Percentiles rank a stretch among this genome's conserved stretches.
Evolutionary conservation across 495 filamentous ascomycete genomes (phyloP).

Genomic region (Choiromyces venosus): DNA sequence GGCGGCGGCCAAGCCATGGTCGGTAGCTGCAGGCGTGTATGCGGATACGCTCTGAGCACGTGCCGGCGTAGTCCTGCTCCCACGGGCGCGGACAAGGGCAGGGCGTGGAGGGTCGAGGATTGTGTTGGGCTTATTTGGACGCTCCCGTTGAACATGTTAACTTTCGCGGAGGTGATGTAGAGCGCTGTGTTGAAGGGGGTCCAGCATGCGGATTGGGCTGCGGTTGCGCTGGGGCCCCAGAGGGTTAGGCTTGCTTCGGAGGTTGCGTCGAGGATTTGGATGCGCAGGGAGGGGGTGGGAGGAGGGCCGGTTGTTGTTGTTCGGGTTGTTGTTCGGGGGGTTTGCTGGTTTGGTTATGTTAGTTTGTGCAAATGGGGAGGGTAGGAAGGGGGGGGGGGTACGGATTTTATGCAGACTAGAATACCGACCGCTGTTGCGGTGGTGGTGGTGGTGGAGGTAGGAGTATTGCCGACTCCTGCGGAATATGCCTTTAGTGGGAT

Average conservation of each 20-base stretch:
- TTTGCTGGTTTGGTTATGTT: neutral
- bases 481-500: neutral
- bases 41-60: neutral
- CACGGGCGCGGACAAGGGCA: neutral
- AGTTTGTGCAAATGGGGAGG: neutral
- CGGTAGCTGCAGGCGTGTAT: neutral
- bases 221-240: neutral
- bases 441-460: neutral
- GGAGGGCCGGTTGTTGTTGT: neutral
- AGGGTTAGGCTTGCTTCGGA: neutral
- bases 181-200: neutral
- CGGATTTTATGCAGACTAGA: conserved; percentile 1
- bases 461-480: neutral
- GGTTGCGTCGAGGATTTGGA: neutral
- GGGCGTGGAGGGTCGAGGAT: neutral
- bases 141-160: neutral
- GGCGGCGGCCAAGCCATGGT: neutral
- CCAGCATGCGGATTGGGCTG: neutral
- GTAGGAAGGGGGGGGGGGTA: neutral
- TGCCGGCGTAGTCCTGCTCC: neutral
- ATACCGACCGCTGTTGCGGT: neutral
- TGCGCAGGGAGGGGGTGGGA: neutral
- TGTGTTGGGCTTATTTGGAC: neutral
- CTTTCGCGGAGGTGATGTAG: neutral
- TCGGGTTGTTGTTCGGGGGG: neutral